These are phyloP conservation scores for Pyrenophora seminiperda DNA, from an alignment of 2,329 filamentous ascomycete genomes.

Conservation along the genomic window DNA sequence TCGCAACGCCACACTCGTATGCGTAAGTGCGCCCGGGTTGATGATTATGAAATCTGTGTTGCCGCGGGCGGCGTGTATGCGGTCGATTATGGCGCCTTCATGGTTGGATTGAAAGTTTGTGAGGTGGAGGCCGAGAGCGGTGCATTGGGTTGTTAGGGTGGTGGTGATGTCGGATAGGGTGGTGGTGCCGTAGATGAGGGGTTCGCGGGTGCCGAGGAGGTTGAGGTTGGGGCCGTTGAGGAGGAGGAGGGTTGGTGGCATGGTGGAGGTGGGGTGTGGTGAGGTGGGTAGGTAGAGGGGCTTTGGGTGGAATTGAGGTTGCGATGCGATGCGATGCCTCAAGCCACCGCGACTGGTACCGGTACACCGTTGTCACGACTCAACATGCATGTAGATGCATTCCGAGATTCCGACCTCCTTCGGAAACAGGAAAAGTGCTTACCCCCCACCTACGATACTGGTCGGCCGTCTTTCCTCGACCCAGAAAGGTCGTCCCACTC, in stretches of 20 bases:
- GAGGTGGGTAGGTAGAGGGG: neutral
- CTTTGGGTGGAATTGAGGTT: too few relatives aligned
- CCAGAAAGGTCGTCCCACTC: neutral
- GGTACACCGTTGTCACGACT: neutral
- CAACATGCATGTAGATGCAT: neutral
- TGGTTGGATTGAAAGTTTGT: constrained; percentile 75
- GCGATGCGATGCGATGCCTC: too few relatives aligned
- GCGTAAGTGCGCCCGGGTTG: constrained; percentile 76
- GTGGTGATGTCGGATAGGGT: constrained; percentile 68
- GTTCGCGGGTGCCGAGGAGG: constrained; percentile 76
- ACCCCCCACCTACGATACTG: constrained; percentile 1
- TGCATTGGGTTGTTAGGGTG: constrained; percentile 57
- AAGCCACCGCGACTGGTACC: neutral
- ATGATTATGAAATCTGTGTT: constrained; percentile 71
- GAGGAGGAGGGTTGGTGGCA: constrained; percentile 63
- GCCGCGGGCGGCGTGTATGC: constrained; percentile 69
- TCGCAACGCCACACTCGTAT: constrained; percentile 76
- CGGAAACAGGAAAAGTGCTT: constrained; percentile 19
- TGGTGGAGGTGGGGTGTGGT: constrained; percentile 7
- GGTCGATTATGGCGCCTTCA: constrained; percentile 75
- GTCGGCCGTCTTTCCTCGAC: constrained; percentile 3
- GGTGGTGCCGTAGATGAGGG: constrained; percentile 71
- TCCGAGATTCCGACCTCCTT: constrained; percentile 10
- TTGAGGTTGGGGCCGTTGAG: constrained; percentile 86
- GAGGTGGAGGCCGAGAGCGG: constrained; percentile 57